These are phyloP conservation scores for Camellia sinensis DNA, from an alignment of 148 eudicot species.

Conservation along the genomic window DNA sequence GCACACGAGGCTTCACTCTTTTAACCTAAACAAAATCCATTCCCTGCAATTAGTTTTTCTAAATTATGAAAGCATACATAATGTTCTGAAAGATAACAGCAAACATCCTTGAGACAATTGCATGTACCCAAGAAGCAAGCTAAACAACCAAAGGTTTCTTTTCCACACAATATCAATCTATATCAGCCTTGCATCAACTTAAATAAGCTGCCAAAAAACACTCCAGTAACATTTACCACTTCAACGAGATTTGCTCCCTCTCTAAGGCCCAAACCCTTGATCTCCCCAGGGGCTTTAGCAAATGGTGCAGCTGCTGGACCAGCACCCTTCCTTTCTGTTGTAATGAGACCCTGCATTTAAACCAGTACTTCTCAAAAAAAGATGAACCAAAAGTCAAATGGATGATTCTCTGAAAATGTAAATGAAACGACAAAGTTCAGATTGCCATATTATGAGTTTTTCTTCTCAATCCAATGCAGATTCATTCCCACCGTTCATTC, in stretches of 20 bases:
- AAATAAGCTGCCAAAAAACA: not conserved
- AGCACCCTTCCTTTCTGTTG: conserved; percentile 65
- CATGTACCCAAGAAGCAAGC: conserved; percentile 7
- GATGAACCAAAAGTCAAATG: conserved; percentile 1
- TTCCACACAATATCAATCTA: conserved; percentile 4
- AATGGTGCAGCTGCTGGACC: conserved; percentile 85
- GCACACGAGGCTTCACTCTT: conserved; percentile 84
- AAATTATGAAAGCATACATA: conserved; percentile 6
- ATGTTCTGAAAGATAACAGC: not conserved
- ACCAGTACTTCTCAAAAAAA: not conserved
- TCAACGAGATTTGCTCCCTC: conserved; percentile 87
- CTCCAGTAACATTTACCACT: conserved; percentile 53
- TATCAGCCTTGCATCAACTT: not conserved
- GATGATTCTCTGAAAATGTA: not conserved
- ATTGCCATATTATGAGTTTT: not conserved
- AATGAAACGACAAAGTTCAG: not conserved
- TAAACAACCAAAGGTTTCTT: not conserved
- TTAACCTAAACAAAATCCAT: conserved; percentile 54
- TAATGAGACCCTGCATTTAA: conserved; percentile 75
- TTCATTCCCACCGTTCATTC: not conserved
- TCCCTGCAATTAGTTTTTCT: conserved; percentile 20
- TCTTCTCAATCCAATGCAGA: not conserved
- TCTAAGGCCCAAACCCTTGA: conserved; percentile 55
- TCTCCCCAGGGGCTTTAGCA: conserved; percentile 62
- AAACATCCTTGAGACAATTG: not conserved